A percentile compares a stretch with the other conserved stretches of the same genome.
Evolutionary conservation across 305 asterid genomes (phyloP).

Genomic region (Rubia tinctorum): DNA sequence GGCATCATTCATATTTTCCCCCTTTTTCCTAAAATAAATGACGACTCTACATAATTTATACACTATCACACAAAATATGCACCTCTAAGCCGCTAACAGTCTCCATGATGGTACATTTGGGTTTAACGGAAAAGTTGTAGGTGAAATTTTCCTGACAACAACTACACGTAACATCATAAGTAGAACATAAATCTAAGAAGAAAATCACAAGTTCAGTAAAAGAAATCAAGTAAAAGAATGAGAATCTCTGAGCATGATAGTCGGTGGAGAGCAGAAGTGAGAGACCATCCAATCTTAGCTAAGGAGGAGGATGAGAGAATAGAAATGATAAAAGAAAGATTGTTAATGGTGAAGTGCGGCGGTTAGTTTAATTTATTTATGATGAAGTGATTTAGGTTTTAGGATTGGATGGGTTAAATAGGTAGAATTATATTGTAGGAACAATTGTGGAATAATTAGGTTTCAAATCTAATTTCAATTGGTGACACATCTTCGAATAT

Average conservation of each 20-base stretch:
- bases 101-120: no score
- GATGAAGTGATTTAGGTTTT: background rate
- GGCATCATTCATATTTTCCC: background rate
- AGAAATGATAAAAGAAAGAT: background rate
- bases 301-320: background rate
- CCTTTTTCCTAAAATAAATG: no score
- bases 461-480: no score
- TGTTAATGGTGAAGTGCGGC: background rate
- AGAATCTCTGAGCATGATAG: no score
- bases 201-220: background rate
- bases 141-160: background rate
- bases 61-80: no score
- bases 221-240: background rate
- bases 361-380: background rate
- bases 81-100: no score
- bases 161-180: background rate
- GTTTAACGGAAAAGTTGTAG: no score
- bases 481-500: background rate
- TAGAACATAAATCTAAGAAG: no score
- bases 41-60: no score
- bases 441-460: no score
- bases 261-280: no score
- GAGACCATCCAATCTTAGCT: background rate
- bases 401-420: background rate
- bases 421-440: background rate